Evolutionary conservation across 2,329 filamentous ascomycete genomes (phyloP).

Genomic region (Claviceps sp.): DNA sequence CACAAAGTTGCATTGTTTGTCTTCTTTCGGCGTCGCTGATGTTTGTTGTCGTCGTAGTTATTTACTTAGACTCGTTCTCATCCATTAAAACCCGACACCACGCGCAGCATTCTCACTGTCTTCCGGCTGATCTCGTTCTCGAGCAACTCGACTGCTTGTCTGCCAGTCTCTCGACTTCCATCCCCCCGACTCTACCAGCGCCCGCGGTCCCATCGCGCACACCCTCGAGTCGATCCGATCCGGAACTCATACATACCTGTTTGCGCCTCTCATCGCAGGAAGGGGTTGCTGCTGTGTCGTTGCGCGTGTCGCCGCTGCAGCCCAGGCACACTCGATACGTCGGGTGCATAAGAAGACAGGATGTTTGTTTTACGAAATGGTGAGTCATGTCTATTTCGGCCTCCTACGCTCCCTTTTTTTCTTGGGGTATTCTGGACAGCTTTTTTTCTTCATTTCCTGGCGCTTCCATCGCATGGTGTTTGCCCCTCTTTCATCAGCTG

Average conservation of each 20-base stretch:
- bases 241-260: background rate
- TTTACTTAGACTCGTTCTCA: too few relatives aligned
- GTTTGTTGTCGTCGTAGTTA: too few relatives aligned
- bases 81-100: too few relatives aligned
- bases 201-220: background rate
- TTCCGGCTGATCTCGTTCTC: too few relatives aligned
- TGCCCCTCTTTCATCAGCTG: too few relatives aligned
- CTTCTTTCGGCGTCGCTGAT: too few relatives aligned
- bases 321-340: background rate
- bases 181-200: background rate
- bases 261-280: background rate
- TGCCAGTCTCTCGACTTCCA: background rate
- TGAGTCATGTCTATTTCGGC: conserved; percentile 16
- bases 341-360: background rate
- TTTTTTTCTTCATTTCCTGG: background rate
- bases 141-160: too few relatives aligned
- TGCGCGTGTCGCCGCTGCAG: background rate
- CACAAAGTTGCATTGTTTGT: too few relatives aligned
- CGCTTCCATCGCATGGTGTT: background rate
- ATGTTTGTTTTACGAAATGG: conserved; percentile 33
- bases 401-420: background rate
- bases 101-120: too few relatives aligned
- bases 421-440: background rate
- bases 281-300: background rate
- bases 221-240: background rate